Percentiles rank a stretch among this genome's conserved stretches.
phyloP scores from a whole-genome alignment of 2,329 filamentous ascomycete species.

The Didymella segeticola region DNA sequence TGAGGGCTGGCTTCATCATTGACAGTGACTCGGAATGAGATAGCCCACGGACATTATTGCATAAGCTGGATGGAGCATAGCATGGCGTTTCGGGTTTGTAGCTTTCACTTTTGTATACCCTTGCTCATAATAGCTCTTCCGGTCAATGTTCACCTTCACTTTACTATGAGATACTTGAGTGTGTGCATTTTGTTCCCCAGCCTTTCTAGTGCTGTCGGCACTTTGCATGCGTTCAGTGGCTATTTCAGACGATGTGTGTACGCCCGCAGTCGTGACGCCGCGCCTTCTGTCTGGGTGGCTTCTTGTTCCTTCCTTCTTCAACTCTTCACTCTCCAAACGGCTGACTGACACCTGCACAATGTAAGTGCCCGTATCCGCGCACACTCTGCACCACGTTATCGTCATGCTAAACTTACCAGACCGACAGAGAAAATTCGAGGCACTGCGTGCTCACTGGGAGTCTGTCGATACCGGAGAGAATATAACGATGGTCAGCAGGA shows the following conservation, averaged over 20 bases:
- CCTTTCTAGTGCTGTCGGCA: not conserved
- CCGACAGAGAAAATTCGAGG: slow-evolving; percentile 37
- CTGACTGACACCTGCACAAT: slow-evolving; percentile 14
- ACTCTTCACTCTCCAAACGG: slow-evolving; percentile 13
- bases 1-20: slow-evolving; percentile 53
- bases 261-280: slow-evolving; percentile 18
- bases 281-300: slow-evolving; percentile 8
- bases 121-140: not conserved
- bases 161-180: not conserved
- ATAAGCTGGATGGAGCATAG: slow-evolving; percentile 16
- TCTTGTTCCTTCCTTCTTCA: slow-evolving; percentile 27
- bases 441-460: slow-evolving; percentile 45
- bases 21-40: slow-evolving; percentile 53
- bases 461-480: slow-evolving; percentile 24
- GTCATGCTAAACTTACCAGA: slow-evolving; percentile 46
- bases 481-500: slow-evolving; percentile 37
- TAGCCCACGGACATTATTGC: not conserved
- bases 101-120: slow-evolving; percentile 33
- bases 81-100: slow-evolving; percentile 25
- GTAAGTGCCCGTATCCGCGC: slow-evolving; percentile 23
- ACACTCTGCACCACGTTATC: slow-evolving; percentile 22
- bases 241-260: not conserved
- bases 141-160: not conserved
- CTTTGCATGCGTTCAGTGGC: not conserved
- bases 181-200: not conserved